A percentile compares a stretch with the other conserved stretches of the same genome.
Evolutionary conservation across 768 basidiomycete species (phyloP).

Genomic region (Mycena capillaripes): DNA sequence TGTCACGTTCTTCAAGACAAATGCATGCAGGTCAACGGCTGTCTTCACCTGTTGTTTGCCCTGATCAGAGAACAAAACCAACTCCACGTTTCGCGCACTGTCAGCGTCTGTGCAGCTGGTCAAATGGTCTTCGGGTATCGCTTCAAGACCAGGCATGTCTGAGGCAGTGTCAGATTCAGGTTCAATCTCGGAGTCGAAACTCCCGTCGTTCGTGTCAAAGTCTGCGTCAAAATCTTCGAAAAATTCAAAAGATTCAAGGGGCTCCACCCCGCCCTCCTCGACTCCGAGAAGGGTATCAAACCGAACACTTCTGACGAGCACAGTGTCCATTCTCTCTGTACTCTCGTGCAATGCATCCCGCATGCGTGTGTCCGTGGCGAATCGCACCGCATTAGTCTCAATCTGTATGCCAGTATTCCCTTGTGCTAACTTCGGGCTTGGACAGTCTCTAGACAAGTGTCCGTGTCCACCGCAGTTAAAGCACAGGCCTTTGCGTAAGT

Average conservation of each 20-base stretch:
- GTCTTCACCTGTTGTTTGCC: too few relatives aligned
- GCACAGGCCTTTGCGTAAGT: neutral
- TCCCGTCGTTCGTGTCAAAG: neutral
- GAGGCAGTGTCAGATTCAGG: neutral
- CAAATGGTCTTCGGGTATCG: too few relatives aligned
- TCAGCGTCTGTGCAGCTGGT: too few relatives aligned
- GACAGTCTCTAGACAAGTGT: neutral
- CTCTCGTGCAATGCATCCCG: neutral
- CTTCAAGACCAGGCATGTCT: conserved; percentile 5
- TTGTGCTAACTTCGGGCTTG: neutral
- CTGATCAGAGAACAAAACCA: too few relatives aligned
- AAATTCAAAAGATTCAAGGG: neutral
- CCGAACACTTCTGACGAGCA: neutral
- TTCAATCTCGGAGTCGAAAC: conserved; percentile 13
- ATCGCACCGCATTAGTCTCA: neutral
- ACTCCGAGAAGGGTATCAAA: neutral
- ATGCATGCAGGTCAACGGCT: too few relatives aligned
- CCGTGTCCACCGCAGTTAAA: conserved; percentile 4
- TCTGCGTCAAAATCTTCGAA: neutral
- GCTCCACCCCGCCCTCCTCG: conserved; percentile 19
- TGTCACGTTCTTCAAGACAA: neutral
- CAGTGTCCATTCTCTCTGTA: neutral
- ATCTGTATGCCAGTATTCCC: neutral
- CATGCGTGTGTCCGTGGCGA: neutral
- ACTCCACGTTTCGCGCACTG: too few relatives aligned